Base-by-base conservation (phyloP, 371 early-diverging fungal genomes). In the Choanephora cucurbitarum region DNA sequence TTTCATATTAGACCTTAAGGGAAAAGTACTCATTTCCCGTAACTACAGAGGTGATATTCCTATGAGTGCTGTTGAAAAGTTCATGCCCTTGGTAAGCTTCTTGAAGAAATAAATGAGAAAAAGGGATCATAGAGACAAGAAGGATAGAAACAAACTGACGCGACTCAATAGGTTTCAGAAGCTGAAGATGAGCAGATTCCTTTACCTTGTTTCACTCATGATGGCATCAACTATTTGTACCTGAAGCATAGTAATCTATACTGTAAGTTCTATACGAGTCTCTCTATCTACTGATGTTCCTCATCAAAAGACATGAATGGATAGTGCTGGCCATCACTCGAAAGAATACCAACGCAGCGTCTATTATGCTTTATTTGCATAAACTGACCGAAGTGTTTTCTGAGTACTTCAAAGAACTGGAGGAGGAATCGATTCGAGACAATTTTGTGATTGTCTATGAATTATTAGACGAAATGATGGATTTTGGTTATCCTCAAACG, bases 391-490 rank as follows among this genome's bases (percentile, higher is more conserved):
- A 93, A 73, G 96, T 96, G 37, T 92, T 97, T 74, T 86, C 89
- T 28, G 96, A 97, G 70, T 99, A 99, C 77, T 99, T 99, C 76
- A 96, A 95, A 71, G 93, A 93, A 58, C 85, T 99, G 49, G 98
- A 99, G 73, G 99, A 99, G 62, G 99, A 99, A 67, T 94, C 95
- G 15, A 84, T 96, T 49, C 92, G 92, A 77, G 95, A 96, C 58
- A 92, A 95, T 73, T 95, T 94, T 86, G 89, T 89, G 10, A 90
- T 89, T 21, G 90, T 95, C 6, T 99, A 99, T 70, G 99, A 99
- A 77, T 79, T 99, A 31, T 75, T 99, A 70, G 99, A 99, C 75
- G 99, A 99, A 73, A 99, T 99, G 96, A 96, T 97, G 97, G 99
- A 99, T 73, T 99, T 96, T 70, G 99, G 99, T 21, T 93, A 96